Base-by-base conservation (phyloP, 352 stramenopile genomes). In the Pythium coloratum region DNA sequence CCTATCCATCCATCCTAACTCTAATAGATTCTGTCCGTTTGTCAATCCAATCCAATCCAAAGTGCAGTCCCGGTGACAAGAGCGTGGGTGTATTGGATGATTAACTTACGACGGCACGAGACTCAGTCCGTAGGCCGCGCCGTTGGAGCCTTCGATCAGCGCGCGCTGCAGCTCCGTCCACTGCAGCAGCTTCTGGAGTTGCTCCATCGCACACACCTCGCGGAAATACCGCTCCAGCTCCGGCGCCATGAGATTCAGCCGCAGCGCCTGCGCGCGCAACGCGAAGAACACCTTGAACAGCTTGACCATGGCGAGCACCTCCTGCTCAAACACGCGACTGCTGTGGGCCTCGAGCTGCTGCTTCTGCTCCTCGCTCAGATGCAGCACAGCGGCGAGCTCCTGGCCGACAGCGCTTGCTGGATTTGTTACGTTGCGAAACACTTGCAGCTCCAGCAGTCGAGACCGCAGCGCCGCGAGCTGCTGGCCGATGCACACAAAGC, bases 211-310 rank as follows among this genome's bases (percentile, higher is more conserved):
- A 69, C 83, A 90, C 49, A 73, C 46, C 16, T 90, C 82, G 30
- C 78, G 81, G 51, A 95, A 86, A 69, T 84, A 86, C 46, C 62
- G 69, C 64, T 95, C 87, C 36, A 95, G 70, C 33, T 76, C 83
- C 16, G 87, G 87, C 6, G 78, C 81, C 57, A 95, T 46, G n/a
- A 88, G 66, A 59, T 88, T 86, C 9, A 95, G 62, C 28, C 71
- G 76, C 56, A 86, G n/a, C 10, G 86, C 86, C 69, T 91, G 81
- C 34, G 78, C 79, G 13, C 86, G 84, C 40, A 95, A 56, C 2
- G 76, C 81, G 54, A 88, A 82, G 72, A 92, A 95, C 16, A 88
- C 79, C 65, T 95, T 95, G 66, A 95, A 89, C 28, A 95, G 73
- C 70, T 84, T 81, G 36, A 83, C 80, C 54, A 93, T 75, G 65